Evolutionary conservation across 345 rosid genomes (phyloP).

Genomic region (Carallia brachiata): DNA sequence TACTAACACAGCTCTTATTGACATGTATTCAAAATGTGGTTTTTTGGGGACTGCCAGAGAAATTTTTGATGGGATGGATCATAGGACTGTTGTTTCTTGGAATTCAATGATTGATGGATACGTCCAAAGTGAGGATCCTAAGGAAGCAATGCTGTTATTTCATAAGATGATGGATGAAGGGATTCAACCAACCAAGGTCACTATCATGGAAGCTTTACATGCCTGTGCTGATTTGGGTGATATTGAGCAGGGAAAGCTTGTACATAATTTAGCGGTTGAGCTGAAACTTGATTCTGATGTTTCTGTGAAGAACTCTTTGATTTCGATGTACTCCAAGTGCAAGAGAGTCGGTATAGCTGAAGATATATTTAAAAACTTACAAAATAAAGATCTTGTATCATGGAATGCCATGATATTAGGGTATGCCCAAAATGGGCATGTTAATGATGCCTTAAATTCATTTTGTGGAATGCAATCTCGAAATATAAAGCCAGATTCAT

Average conservation of each 20-base stretch:
- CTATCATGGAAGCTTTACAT: constrained; percentile 27
- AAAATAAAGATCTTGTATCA: constrained; percentile 22
- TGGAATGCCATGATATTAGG: constrained; percentile 39
- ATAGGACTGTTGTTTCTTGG: constrained; percentile 28
- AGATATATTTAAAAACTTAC: constrained; percentile 17
- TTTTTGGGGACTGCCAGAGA: constrained; percentile 23
- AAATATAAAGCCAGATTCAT: constrained; percentile 25
- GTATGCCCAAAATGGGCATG: constrained; percentile 31
- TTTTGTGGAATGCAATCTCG: constrained; percentile 25
- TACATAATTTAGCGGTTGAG: constrained; percentile 19
- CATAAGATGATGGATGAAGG: constrained; percentile 29
- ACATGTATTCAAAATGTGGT: constrained; percentile 30
- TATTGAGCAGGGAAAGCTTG: constrained; percentile 23
- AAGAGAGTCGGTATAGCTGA: constrained; percentile 24
- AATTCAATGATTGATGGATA: constrained; percentile 33
- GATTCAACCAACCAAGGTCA: constrained; percentile 25
- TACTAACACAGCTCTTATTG: constrained; percentile 23
- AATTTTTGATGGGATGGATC: constrained; percentile 27
- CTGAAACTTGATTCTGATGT: constrained; percentile 23
- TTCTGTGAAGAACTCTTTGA: constrained; percentile 32
- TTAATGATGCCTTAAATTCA: constrained; percentile 23
- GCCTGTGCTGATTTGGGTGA: constrained; percentile 34
- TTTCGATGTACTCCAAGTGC: constrained; percentile 36
- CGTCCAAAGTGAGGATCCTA: constrained; percentile 22
- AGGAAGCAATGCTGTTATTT: constrained; percentile 26